Evolutionary conservation across 192 early-diverging fungal species (phyloP).

Genomic region (Podila epigama): DNA sequence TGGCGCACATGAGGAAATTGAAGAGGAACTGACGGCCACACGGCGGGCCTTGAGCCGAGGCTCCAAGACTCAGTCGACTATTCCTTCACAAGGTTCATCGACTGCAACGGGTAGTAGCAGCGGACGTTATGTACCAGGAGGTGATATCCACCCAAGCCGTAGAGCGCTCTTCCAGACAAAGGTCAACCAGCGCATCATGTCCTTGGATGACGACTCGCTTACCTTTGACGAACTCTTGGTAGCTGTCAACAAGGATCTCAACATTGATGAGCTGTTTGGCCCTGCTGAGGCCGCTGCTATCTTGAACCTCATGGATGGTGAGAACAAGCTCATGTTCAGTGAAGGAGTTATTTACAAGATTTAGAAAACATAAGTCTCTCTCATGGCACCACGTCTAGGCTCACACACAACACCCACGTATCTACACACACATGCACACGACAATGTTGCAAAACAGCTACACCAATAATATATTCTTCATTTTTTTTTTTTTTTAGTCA

Average conservation of each 20-base stretch:
- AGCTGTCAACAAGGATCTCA: constrained; percentile 61
- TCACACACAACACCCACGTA: too few relatives aligned
- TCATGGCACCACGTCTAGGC: too few relatives aligned
- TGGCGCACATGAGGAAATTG: constrained; percentile 14
- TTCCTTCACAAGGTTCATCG: constrained; percentile 32
- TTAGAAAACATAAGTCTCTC: too few relatives aligned
- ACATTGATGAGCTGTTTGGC: constrained; percentile 53
- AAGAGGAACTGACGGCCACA: constrained; percentile 28
- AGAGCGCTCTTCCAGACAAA: constrained; percentile 18
- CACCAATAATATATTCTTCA: too few relatives aligned
- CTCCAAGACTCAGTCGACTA: neutral
- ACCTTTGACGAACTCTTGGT: constrained; percentile 62
- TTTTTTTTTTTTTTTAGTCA: too few relatives aligned
- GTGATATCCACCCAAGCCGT: constrained; percentile 32
- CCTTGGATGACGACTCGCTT: constrained; percentile 57
- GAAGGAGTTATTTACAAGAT: constrained; percentile 72
- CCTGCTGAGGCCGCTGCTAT: constrained; percentile 65
- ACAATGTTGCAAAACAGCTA: too few relatives aligned
- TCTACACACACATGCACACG: too few relatives aligned
- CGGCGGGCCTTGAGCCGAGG: constrained; percentile 25
- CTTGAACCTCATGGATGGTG: constrained; percentile 64
- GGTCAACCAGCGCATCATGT: constrained; percentile 27
- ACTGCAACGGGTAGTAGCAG: neutral
- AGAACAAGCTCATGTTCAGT: constrained; percentile 78
- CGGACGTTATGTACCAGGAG: constrained; percentile 30